These are phyloP conservation scores for Candida adriatica DNA, from an alignment of 805 yeast species.

Conservation along the genomic window DNA sequence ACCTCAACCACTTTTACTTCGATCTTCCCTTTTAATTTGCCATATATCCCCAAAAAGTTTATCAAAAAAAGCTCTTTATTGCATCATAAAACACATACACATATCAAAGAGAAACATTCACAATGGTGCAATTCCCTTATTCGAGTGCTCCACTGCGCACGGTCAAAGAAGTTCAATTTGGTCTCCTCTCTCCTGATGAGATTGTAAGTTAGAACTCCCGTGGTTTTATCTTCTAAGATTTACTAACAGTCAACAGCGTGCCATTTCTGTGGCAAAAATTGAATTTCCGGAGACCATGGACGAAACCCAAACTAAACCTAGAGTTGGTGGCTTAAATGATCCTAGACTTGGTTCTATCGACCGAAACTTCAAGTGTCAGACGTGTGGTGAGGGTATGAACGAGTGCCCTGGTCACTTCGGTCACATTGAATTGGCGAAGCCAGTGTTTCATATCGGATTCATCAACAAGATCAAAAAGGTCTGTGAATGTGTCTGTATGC, in stretches of 20 bases:
- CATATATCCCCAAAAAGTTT: too few species aligned
- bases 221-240: not conserved
- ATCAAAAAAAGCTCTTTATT: not conserved
- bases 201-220: conserved; percentile 34
- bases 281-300: conserved; percentile 99
- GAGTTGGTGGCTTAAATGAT: conserved; percentile 95
- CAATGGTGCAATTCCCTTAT: conserved; percentile 64
- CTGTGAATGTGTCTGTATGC: conserved; percentile 96
- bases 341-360: conserved; percentile 97
- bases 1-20: not conserved
- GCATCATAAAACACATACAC: not conserved
- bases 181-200: conserved; percentile 96
- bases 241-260: conserved; percentile 44
- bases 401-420: conserved; percentile 99
- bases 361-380: conserved; percentile 95
- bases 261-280: conserved; percentile 95
- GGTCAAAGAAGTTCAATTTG: conserved; percentile 97
- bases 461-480: conserved; percentile 90
- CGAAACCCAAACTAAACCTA: conserved; percentile 88
- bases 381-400: conserved; percentile 98
- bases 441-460: conserved; percentile 96
- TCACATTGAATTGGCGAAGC: conserved; percentile 95
- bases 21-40: not conserved
- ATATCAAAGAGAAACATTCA: conserved; percentile 6
- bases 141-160: conserved; percentile 98